Base-by-base conservation (phyloP, 202 grass and related monocot species). In the Carex arenaria region DNA sequence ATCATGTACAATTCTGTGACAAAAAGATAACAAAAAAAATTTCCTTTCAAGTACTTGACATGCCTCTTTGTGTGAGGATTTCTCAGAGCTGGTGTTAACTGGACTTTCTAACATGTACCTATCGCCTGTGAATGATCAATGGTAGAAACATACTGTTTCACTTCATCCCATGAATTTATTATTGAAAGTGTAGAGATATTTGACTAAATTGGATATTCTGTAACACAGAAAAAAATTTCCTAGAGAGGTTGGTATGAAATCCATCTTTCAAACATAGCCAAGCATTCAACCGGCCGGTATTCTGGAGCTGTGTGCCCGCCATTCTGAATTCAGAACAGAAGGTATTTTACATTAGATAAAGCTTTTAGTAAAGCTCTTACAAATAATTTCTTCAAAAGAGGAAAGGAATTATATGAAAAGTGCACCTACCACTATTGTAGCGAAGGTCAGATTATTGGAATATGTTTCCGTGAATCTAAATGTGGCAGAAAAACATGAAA, bases 361-460 rank as follows among this genome's bases (percentile, higher is more conserved):
- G 67, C 45, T 49, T 69, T 11, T 9, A 56, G 17, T 54, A 79
- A 79, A 80, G 22, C 61, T 81, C 62, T 26, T 82, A 63, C 10
- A 32, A 14, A 51, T 32, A 67, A 51, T 15, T 40, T 80, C 12
- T 49, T 65, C 5, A 43, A 67, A n/a, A n/a, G 13, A 52, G 11
- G 61, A 28, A 80, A 80, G 10, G 18, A 47, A 23, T 26, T 26
- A 26, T 54, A 43, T 11, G 1, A 4, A 74, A 63, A 61, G 8
- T 69, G 57, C 7, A 36, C 26, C 75, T 63, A 89, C 89, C 79
- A 83, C 88, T 77, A 97, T 4, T 15, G 94, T 97, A 11, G 89
- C 91, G 47, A 93, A 97, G 0, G 89, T 97, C 19, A 97, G n/a
- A 17, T 87, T 89, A n/a, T 91, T 90, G 1, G 49, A 68, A 32